phyloP scores from a whole-genome alignment of 2,329 filamentous ascomycete species.

The Calonectria pseudoturangicola region DNA sequence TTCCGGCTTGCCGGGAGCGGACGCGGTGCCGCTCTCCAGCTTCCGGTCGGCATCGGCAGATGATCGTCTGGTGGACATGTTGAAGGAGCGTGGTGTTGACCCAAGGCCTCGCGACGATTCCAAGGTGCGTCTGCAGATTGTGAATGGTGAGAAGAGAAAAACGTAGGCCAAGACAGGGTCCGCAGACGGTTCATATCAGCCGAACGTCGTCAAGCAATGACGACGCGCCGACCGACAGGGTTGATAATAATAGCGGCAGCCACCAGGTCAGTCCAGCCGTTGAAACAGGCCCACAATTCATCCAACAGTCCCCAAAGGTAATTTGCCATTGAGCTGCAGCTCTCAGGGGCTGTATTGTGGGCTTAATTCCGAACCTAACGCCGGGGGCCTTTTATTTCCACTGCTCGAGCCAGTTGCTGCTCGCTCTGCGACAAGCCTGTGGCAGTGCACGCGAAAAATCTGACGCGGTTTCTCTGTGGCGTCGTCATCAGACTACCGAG shows the following conservation, averaged over 20 bases:
- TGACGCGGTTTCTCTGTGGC: slow-evolving; percentile 3
- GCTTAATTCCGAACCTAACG: slow-evolving; percentile 29
- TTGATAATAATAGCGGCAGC: slow-evolving; percentile 26
- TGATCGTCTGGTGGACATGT: slow-evolving; percentile 29
- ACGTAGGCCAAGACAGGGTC: background rate
- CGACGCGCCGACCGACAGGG: background rate
- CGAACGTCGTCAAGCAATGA: slow-evolving; percentile 16
- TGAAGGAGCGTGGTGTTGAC: background rate
- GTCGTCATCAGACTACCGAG: slow-evolving; percentile 16
- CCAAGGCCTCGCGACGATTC: background rate
- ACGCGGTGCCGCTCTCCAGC: slow-evolving; percentile 36
- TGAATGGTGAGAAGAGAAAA: slow-evolving; percentile 6
- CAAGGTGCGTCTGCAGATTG: background rate
- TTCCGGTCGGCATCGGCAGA: slow-evolving; percentile 35
- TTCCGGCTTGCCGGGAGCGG: background rate
- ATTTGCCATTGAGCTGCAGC: slow-evolving; percentile 19
- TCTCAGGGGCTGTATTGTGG: slow-evolving; percentile 20
- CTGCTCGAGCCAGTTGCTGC: background rate
- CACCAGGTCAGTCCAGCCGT: background rate
- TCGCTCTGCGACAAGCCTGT: background rate
- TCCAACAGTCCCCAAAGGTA: background rate
- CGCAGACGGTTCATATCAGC: slow-evolving; percentile 16
- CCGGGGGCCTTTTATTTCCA: slow-evolving; percentile 16
- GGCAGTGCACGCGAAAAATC: slow-evolving; percentile 12
- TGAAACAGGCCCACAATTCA: slow-evolving; percentile 31